Evolutionary conservation across 2,329 filamentous ascomycete genomes (phyloP), one percentile per base, ranked within the genome.

Genomic region (Aspergillus tanneri): DNA sequence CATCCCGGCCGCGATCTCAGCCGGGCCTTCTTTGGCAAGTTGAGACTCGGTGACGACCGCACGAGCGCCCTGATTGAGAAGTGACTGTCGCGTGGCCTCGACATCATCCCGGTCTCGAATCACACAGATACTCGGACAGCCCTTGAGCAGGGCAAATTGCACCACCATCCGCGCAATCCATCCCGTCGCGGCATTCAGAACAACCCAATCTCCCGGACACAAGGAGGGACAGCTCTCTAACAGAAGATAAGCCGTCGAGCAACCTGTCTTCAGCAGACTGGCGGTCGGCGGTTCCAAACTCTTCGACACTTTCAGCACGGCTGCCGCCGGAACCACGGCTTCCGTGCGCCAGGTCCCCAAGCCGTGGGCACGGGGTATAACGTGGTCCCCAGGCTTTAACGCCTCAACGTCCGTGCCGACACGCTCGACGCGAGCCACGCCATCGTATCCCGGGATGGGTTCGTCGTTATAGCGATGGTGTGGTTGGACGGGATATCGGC

Each of bases 81-180:
- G 39, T 3, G 39, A 30, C 18, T 42, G 39, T 7, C 39, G 16
- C n/a, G 39, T 30, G 21, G 24, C 16, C 25, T 30, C 39, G 24
- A 42, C 23, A 21, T 42, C 39, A 6, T 42, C 39, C 4, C 39
- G 39, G 39, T 42, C 39, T n/a, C 39, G 39, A 14, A 42, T 42
- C 7, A 42, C 24, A 25, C 39, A 42, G 39, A 42, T 42, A 18
- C 39, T 22, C 21, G 23, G 23, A 30, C 39, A 42, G 12, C 39
- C 39, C 11, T 16, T 18, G 7, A 42, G 39, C 11, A 12, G 39
- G 23, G 39, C 39, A 18, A 42, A 42, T 8, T 42, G 24, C 2
- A 42, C 39, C 39, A 42, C 39, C 39, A 42, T 42, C 14, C 39
- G 39, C 3, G 39, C 39, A 18, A 42, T 30, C 39, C 39, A 42